phyloP scores from a whole-genome alignment of 1,139 yeast genomes.

The Saccharomycopsis crataegensis region DNA sequence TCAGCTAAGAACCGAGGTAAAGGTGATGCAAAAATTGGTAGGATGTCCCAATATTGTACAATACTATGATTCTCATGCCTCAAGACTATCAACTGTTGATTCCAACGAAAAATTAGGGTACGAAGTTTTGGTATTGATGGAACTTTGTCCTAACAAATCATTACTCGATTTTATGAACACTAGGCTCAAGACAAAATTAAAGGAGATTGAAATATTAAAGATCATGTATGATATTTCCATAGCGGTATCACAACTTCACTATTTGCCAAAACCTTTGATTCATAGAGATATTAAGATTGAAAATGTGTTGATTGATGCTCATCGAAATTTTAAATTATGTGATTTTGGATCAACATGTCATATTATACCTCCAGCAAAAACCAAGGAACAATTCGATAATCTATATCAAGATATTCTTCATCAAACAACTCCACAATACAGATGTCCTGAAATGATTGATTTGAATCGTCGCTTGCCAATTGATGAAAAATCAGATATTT shows the following conservation, averaged over 20 bases:
- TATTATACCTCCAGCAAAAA: slow-evolving; percentile 56
- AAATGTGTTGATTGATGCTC: slow-evolving; percentile 57
- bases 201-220: slow-evolving; percentile 53
- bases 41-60: slow-evolving; percentile 52
- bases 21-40: slow-evolving; percentile 60
- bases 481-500: slow-evolving; percentile 71
- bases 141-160: slow-evolving; percentile 65
- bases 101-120: slow-evolving; percentile 33
- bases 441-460: slow-evolving; percentile 81
- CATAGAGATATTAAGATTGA: slow-evolving; percentile 79
- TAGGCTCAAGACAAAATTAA: slow-evolving; percentile 54
- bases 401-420: slow-evolving; percentile 62
- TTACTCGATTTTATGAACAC: slow-evolving; percentile 70
- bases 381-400: slow-evolving; percentile 50
- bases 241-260: slow-evolving; percentile 71
- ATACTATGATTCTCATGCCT: slow-evolving; percentile 74
- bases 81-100: slow-evolving; percentile 38
- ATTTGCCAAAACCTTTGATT: slow-evolving; percentile 43
- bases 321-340: slow-evolving; percentile 55
- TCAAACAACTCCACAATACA: slow-evolving; percentile 77
- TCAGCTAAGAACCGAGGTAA: slow-evolving; percentile 65
- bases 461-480: slow-evolving; percentile 58
- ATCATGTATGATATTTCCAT: slow-evolving; percentile 61
- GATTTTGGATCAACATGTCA: slow-evolving; percentile 72
- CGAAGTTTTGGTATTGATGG: slow-evolving; percentile 74